phyloP scores from a whole-genome alignment of 2,329 filamentous ascomycete genomes.

The Trichoderma harzianum region DNA sequence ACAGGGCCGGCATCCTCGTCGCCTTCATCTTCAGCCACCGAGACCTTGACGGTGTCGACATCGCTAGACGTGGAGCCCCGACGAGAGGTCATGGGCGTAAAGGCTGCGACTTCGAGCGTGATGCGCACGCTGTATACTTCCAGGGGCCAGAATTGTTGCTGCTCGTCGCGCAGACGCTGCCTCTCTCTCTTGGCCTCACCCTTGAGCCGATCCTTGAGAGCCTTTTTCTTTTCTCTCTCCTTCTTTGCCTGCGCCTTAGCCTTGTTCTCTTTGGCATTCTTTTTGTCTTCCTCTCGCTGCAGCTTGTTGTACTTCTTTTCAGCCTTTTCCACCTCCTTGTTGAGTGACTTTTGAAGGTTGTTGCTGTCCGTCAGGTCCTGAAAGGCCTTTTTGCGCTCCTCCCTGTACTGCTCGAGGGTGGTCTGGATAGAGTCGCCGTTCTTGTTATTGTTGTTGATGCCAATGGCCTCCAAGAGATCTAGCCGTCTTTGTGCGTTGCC shows the following conservation, averaged over 20 bases:
- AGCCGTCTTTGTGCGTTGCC: conserved; percentile 35
- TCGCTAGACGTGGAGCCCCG: conserved; percentile 52
- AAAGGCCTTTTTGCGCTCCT: conserved; percentile 42
- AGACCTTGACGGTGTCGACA: conserved; percentile 41
- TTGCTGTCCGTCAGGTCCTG: conserved; percentile 38
- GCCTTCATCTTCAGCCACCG: conserved; percentile 17
- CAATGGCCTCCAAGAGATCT: conserved; percentile 40
- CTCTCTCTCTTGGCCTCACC: conserved; percentile 42
- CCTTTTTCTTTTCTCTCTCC: conserved; percentile 34
- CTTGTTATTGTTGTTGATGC: conserved; percentile 37
- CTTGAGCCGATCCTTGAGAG: conserved; percentile 35
- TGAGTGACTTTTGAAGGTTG: conserved; percentile 32
- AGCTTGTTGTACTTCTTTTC: conserved; percentile 35
- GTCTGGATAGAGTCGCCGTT: conserved; percentile 35
- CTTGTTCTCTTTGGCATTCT: conserved; percentile 29
- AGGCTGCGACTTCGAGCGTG: conserved; percentile 43
- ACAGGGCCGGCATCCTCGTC: conserved; percentile 16
- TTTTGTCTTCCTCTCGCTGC: conserved; percentile 26
- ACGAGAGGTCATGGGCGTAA: conserved; percentile 45
- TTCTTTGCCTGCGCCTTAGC: conserved; percentile 34
- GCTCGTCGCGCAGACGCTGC: conserved; percentile 41
- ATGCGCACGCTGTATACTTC: conserved; percentile 47
- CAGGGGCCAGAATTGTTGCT: conserved; percentile 47
- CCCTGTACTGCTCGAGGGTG: conserved; percentile 40
- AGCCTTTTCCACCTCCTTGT: conserved; percentile 31